Percentiles rank a stretch among this genome's conserved stretches.
Evolutionary conservation across 768 basidiomycete species (phyloP).

Genomic region (Amanita thiersii): DNA sequence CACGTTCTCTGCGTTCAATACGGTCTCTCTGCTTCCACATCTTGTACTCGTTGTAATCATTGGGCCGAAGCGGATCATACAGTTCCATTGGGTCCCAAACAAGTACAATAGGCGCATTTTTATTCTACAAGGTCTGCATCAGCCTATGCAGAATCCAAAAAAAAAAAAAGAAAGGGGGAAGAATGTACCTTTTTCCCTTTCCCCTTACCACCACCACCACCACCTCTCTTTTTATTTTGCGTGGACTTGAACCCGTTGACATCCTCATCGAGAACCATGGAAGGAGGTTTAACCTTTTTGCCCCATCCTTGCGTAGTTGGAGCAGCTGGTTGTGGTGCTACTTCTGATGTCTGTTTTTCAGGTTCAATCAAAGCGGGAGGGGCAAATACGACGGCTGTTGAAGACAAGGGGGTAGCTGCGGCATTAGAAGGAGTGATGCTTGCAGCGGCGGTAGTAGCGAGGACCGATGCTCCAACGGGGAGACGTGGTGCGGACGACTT

Average conservation of each 20-base stretch:
- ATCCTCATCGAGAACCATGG: slow-evolving; percentile 86
- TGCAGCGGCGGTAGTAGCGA: slow-evolving; percentile 24
- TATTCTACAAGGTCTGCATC: slow-evolving; percentile 39
- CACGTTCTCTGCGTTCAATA: slow-evolving; percentile 62
- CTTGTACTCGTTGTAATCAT: slow-evolving; percentile 87
- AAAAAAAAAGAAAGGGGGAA: not conserved
- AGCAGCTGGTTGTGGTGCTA: slow-evolving; percentile 8
- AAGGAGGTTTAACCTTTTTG: slow-evolving; percentile 84
- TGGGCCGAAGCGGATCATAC: slow-evolving; percentile 79
- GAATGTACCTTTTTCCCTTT: slow-evolving; percentile 55
- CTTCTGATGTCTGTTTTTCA: slow-evolving; percentile 18
- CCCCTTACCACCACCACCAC: slow-evolving; percentile 43
- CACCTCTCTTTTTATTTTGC: slow-evolving; percentile 45
- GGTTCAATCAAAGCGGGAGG: slow-evolving; percentile 51
- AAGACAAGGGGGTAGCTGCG: slow-evolving; percentile 15
- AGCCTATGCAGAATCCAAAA: slow-evolving; percentile 4
- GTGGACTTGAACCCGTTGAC: slow-evolving; percentile 72
- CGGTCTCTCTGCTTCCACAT: slow-evolving; percentile 69
- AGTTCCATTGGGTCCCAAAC: slow-evolving; percentile 75
- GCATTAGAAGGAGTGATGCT: slow-evolving; percentile 21
- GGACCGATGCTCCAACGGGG: slow-evolving; percentile 55
- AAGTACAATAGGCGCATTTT: slow-evolving; percentile 39
- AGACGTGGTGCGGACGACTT: slow-evolving; percentile 46
- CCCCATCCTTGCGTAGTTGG: slow-evolving; percentile 66
- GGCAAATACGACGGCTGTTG: slow-evolving; percentile 65